Conservation (phyloP, 768 basidiomycete genomes). For the Kwoniella europaea region DNA sequence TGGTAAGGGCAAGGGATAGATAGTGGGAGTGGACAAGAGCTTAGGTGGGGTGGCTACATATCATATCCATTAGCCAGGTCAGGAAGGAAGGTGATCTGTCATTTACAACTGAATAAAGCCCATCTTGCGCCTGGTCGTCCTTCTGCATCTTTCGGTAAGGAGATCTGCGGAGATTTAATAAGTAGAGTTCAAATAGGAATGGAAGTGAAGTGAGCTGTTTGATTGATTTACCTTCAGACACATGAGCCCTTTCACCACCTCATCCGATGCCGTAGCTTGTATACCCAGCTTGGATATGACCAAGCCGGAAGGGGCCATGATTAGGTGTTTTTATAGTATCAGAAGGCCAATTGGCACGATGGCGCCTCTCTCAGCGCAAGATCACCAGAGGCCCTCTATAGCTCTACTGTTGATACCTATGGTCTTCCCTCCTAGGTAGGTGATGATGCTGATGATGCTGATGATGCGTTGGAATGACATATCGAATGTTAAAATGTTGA, state of each 20-base stretch:
- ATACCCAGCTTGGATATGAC: slow-evolving; percentile 39
- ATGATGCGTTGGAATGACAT: too few species aligned
- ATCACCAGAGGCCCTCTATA: too few species aligned
- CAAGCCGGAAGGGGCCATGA: slow-evolving; percentile 35
- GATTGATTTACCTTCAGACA: slow-evolving; percentile 38
- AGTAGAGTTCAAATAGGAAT: not conserved
- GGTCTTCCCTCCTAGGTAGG: too few species aligned
- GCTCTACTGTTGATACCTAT: too few species aligned
- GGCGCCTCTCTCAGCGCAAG: too few species aligned
- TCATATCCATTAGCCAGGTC: not conserved
- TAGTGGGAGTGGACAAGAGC: slow-evolving; percentile 21
- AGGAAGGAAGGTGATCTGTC: not conserved
- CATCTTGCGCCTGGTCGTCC: slow-evolving; percentile 23
- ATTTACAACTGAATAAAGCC: slow-evolving; percentile 28
- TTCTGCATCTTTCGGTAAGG: slow-evolving; percentile 20
- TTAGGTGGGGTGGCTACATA: slow-evolving; percentile 13
- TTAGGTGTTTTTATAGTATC: not conserved
- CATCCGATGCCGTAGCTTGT: slow-evolving; percentile 35
- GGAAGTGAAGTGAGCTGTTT: not conserved
- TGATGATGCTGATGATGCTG: too few species aligned
- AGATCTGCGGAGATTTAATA: slow-evolving; percentile 16
- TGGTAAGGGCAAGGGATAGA: slow-evolving; percentile 33
- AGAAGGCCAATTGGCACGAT: too few species aligned
- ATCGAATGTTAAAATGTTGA: too few species aligned
- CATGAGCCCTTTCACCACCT: slow-evolving; percentile 33